Evolutionary conservation across 306 rosid species (phyloP), one percentile per base, ranked within the genome.

Genomic region (Vigna angularis): DNA sequence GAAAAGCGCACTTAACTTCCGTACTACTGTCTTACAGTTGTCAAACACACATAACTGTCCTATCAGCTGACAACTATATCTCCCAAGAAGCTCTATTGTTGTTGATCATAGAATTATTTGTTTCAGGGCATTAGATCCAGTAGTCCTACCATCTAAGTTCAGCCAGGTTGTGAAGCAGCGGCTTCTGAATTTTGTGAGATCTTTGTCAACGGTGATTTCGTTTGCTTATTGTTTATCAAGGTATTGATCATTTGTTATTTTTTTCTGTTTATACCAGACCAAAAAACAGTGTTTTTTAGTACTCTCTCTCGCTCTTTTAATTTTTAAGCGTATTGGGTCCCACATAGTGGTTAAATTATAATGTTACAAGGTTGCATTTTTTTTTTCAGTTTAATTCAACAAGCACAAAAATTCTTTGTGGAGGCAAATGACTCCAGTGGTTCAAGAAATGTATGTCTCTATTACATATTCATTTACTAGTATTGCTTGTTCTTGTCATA

Each of bases 81-180:
- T 63, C 64, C 76, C 38, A 66, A 65, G 32, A 81, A 72, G 50
- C 66, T 63, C 26, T 78, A 16, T 49, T 15, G 24, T 83, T 82
- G 53, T 74, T 89, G 72, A 82, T 78, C 36, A 18, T 67, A 32
- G 6, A 24, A 40, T 58, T 77, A 30, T 64, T 77, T 87, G 70
- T 84, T 86, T 81, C 93, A 96, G 99, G 86, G 97, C 97, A 73
- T 79, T 96, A 78, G 97, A 96, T 85, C 93, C 96, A 40, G 45
- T 96, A 45, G 89, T 88, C 83, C 83, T 96, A 73, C 87, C 94
- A 44, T 91, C 98, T 47, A 88, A 82, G 79, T 87, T 90, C 59
- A 87, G 96, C 88, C 99, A 96, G 81, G 93, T 63, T 40, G 96
- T 96, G 68, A 96, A 96, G 86, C 97, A 86, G 74, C 86, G 99